A percentile compares a stretch with the other conserved stretches of the same genome.
Conservation (phyloP, 1,284 basidiomycete genomes). For the Ceratobasidium sp. region DNA sequence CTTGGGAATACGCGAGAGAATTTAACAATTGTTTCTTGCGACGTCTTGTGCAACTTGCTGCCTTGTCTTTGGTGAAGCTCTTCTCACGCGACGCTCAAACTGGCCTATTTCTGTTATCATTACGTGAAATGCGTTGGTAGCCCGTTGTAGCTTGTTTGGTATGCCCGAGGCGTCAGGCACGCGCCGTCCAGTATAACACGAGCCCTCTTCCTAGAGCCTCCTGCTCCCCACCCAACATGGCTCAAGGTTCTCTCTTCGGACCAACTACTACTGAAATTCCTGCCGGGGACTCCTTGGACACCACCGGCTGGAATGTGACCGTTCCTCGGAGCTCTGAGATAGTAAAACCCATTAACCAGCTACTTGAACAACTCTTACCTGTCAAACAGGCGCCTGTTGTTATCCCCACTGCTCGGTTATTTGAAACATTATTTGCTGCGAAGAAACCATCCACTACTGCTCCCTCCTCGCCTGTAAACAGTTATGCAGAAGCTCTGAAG, state of each 20-base stretch:
- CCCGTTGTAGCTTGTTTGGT: constrained; percentile 5
- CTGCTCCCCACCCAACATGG: constrained; percentile 6
- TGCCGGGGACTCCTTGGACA: neutral
- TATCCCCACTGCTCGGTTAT: neutral
- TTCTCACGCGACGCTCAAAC: neutral
- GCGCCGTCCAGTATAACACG: neutral
- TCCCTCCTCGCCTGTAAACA: neutral
- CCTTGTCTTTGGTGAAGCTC: too few relatives aligned
- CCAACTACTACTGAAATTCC: constrained; percentile 25
- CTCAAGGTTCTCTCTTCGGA: constrained; percentile 27
- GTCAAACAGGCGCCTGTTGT: neutral
- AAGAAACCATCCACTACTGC: neutral
- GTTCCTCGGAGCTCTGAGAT: constrained; percentile 12
- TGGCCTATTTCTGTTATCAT: neutral
- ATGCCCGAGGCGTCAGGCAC: neutral
- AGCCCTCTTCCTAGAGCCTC: neutral
- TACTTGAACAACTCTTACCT: constrained; percentile 22
- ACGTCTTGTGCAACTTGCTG: too few relatives aligned
- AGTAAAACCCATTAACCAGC: constrained; percentile 5
- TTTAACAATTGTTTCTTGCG: too few relatives aligned
- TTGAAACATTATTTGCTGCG: constrained; percentile 7
- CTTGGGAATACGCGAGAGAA: too few relatives aligned
- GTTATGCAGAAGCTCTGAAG: constrained; percentile 16
- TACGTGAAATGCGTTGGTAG: neutral
- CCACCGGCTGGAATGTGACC: constrained; percentile 25